These are phyloP conservation scores for Amyloporia xantha DNA, from an alignment of 768 basidiomycete species.

Conservation along the genomic window DNA sequence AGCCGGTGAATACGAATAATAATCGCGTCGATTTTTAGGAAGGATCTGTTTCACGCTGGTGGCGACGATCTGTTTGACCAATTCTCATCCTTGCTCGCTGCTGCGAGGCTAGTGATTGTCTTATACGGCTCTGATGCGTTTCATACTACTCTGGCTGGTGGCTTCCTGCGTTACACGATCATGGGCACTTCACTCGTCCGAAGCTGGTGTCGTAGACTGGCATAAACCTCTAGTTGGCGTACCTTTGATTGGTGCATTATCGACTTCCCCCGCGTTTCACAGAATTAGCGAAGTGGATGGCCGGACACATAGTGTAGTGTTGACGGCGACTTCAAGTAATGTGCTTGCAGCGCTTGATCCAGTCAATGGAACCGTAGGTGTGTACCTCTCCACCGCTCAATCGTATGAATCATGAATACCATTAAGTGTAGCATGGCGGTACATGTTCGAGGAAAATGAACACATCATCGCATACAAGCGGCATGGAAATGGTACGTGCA, in stretches of 20 bases:
- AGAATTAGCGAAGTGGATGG: constrained; percentile 23
- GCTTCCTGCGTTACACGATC: neutral
- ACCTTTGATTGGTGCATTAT: constrained; percentile 44
- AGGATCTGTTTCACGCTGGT: too few species aligned
- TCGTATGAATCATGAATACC: constrained; percentile 3
- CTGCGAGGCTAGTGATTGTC: too few species aligned
- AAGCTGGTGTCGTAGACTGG: constrained; percentile 86
- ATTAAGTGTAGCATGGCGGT: constrained; percentile 63
- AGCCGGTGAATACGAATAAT: too few species aligned
- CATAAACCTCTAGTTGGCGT: constrained; percentile 71
- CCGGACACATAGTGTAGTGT: constrained; percentile 39
- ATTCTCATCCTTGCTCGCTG: too few species aligned
- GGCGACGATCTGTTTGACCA: too few species aligned
- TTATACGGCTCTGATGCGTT: too few species aligned
- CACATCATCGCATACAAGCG: constrained; percentile 57
- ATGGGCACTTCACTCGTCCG: constrained; percentile 46
- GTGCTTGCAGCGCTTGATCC: constrained; percentile 70
- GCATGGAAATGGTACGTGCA: constrained; percentile 46
- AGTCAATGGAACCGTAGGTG: constrained; percentile 67
- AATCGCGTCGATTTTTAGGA: too few species aligned
- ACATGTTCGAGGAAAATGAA: constrained; percentile 67
- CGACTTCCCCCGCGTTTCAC: constrained; percentile 58
- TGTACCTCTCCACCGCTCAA: constrained; percentile 19
- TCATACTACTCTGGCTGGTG: neutral
- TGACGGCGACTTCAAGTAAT: constrained; percentile 67